Evolutionary conservation across 73 alveolate species (phyloP).

Genomic region (Stentor coeruleus): DNA sequence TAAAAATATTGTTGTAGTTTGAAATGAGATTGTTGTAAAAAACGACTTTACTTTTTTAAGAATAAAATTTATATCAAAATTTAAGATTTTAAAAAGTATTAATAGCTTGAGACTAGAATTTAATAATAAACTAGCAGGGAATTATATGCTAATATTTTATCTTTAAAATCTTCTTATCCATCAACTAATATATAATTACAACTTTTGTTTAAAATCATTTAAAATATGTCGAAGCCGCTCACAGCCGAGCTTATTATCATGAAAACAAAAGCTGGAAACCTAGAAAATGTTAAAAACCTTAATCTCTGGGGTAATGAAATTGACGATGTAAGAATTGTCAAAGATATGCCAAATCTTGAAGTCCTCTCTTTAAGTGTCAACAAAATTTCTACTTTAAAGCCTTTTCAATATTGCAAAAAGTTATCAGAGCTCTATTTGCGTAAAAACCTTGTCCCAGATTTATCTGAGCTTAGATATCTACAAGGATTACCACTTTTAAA

Average conservation of each 20-base stretch:
- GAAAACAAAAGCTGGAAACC: conserved; percentile 65
- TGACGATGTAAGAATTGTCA: conserved; percentile 77
- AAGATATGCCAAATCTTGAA: conserved; percentile 90
- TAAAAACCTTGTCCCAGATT: conserved; percentile 80
- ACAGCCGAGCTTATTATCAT: conserved; percentile 42
- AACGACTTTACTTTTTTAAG: too few relatives aligned
- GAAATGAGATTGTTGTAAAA: too few relatives aligned
- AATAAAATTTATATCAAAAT: too few relatives aligned
- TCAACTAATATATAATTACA: too few relatives aligned
- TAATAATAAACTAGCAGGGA: too few relatives aligned
- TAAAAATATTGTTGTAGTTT: too few relatives aligned
- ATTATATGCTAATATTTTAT: too few relatives aligned
- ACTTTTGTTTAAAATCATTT: too few relatives aligned
- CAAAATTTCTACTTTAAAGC: conserved; percentile 76
- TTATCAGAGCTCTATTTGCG: conserved; percentile 90
- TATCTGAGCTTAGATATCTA: conserved; percentile 79
- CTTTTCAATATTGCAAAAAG: conserved; percentile 66
- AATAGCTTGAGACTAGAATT: too few relatives aligned
- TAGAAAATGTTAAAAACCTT: conserved; percentile 72
- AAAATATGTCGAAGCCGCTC: conserved; percentile 37
- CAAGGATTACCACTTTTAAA: conserved; percentile 58
- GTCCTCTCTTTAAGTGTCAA: conserved; percentile 86
- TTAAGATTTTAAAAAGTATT: too few relatives aligned
- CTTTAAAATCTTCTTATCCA: too few relatives aligned
- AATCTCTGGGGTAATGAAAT: conserved; percentile 92